Evolutionary conservation across 495 filamentous ascomycete species (phyloP).

Genomic region (Echria macrotheca): DNA sequence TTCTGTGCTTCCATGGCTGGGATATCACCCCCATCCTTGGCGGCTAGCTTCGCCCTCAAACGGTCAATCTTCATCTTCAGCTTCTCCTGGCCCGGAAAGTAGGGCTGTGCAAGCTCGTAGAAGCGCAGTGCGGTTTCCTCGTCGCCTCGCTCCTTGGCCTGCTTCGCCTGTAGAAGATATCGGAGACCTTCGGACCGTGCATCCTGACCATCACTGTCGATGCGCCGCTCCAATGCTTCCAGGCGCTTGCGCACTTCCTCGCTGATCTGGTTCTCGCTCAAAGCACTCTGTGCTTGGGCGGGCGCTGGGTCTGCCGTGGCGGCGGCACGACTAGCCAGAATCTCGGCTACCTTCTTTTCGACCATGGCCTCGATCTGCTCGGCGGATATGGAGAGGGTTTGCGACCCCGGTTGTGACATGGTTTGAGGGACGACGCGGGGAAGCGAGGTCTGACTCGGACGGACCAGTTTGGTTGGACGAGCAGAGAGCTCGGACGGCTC

Average conservation of each 20-base stretch:
- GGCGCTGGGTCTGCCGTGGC: conserved; percentile 14
- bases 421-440: conserved; percentile 25
- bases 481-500: conserved; percentile 27
- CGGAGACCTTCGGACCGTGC: conserved; percentile 72
- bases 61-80: conserved; percentile 69
- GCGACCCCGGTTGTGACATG: conserved; percentile 28
- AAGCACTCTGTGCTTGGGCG: conserved; percentile 29
- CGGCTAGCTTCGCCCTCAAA: conserved; percentile 55
- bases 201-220: conserved; percentile 58
- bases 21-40: conserved; percentile 6
- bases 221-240: conserved; percentile 76
- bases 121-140: conserved; percentile 72
- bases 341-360: conserved; percentile 83
- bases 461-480: conserved; percentile 39
- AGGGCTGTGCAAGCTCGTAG: conserved; percentile 78
- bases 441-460: conserved; percentile 30
- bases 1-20: background rate
- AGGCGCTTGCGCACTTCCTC: conserved; percentile 75
- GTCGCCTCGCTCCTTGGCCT: conserved; percentile 79
- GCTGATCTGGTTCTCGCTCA: conserved; percentile 52
- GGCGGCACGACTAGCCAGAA: conserved; percentile 64
- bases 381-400: conserved; percentile 52
- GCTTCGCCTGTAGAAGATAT: conserved; percentile 82
- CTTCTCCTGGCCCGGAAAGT: conserved; percentile 83
- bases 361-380: conserved; percentile 87